Evolutionary conservation across 2,329 filamentous ascomycete species (phyloP).

Genomic region (Helicocarpus griseus): DNA sequence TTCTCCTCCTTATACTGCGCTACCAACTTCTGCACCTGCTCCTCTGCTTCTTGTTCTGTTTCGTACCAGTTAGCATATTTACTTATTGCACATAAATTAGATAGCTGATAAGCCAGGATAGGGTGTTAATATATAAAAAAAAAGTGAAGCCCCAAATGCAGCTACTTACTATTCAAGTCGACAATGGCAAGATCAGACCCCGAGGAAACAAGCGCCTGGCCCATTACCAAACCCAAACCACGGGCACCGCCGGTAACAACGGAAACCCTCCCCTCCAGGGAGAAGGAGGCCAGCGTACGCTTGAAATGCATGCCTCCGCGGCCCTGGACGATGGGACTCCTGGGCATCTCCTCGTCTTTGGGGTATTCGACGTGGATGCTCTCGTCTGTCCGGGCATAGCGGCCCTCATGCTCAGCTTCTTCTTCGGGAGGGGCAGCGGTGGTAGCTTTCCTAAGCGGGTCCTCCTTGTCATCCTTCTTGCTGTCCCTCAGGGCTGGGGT

Average conservation of each 20-base stretch:
- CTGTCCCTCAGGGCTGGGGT: background rate
- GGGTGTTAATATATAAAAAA: background rate
- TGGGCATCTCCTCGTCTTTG: slow-evolving; percentile 61
- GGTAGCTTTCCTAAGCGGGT: slow-evolving; percentile 1
- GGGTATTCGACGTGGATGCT: slow-evolving; percentile 71
- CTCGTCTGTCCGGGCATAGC: slow-evolving; percentile 71
- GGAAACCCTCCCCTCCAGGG: slow-evolving; percentile 71
- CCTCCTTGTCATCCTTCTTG: background rate
- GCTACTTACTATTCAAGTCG: slow-evolving; percentile 71
- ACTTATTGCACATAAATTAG: background rate
- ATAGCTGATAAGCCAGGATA: background rate
- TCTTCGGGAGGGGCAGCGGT: background rate
- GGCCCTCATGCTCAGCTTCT: slow-evolving; percentile 46
- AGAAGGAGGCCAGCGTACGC: slow-evolving; percentile 77
- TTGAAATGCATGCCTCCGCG: slow-evolving; percentile 73
- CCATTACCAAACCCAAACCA: slow-evolving; percentile 85
- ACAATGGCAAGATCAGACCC: slow-evolving; percentile 86
- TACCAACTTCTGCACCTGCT: slow-evolving; percentile 64
- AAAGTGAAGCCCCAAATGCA: background rate
- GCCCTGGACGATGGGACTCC: slow-evolving; percentile 60
- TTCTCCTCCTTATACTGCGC: slow-evolving; percentile 71
- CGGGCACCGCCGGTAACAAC: slow-evolving; percentile 85
- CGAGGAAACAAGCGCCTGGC: slow-evolving; percentile 78
- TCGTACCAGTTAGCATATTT: slow-evolving; percentile 4
- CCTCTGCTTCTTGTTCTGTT: slow-evolving; percentile 70